phyloP scores from a whole-genome alignment of 2,329 filamentous ascomycete species.

The Beauveria caledonica region DNA sequence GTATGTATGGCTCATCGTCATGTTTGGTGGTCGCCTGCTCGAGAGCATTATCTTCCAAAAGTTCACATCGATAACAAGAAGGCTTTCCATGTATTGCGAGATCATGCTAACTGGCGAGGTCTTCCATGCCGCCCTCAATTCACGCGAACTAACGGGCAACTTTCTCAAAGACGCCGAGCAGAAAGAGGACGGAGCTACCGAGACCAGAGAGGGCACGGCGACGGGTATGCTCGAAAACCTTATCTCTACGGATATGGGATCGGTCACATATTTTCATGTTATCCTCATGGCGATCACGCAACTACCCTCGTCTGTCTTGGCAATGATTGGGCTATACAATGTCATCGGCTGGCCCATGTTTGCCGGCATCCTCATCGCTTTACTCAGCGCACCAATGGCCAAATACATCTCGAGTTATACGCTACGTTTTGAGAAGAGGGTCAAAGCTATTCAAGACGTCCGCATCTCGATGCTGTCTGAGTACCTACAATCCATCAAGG shows the following conservation, averaged over 20 bases:
- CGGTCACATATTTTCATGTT: conserved; percentile 45
- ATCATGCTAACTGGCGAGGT: conserved; percentile 50
- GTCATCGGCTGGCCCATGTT: conserved; percentile 49
- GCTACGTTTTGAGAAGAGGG: conserved; percentile 38
- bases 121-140: conserved; percentile 45
- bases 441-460: conserved; percentile 46
- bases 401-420: conserved; percentile 38
- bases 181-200: conserved; percentile 20
- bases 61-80: conserved; percentile 48
- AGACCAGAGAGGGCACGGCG: conserved; percentile 31
- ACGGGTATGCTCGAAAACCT: conserved; percentile 46
- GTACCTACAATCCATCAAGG: conserved; percentile 48
- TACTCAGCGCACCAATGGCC: conserved; percentile 40
- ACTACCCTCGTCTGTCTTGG: conserved; percentile 33
- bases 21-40: conserved; percentile 41
- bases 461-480: conserved; percentile 51
- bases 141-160: conserved; percentile 49
- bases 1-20: conserved; percentile 44
- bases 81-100: conserved; percentile 46
- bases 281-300: conserved; percentile 35
- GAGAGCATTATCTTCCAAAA: conserved; percentile 45
- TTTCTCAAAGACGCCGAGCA: conserved; percentile 29
- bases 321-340: conserved; percentile 43
- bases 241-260: conserved; percentile 51
- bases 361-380: conserved; percentile 39